Conservation (phyloP, 768 basidiomycete species). For the Neoboletus magnificus region DNA sequence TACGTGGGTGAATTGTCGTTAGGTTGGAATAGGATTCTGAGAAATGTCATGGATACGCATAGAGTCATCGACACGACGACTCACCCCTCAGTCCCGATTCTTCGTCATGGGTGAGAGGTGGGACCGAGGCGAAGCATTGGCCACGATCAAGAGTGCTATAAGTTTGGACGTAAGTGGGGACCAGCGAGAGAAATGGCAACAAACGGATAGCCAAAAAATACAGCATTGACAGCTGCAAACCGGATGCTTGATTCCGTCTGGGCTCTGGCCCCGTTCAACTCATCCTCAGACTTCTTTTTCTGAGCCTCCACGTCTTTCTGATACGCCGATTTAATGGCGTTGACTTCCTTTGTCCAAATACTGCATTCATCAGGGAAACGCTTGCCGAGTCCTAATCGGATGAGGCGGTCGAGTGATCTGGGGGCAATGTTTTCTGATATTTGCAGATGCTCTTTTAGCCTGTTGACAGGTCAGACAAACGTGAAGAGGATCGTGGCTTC, state of each 20-base stretch:
- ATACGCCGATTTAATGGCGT: background rate
- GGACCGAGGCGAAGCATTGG: conserved; percentile 11
- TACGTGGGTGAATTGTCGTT: conserved; percentile 13
- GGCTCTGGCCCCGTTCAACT: conserved; percentile 5
- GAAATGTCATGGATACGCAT: background rate
- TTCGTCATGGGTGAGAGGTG: conserved; percentile 14
- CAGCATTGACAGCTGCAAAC: conserved; percentile 24
- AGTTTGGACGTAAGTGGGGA: background rate
- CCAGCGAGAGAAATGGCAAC: background rate
- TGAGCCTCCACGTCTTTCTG: conserved; percentile 1
- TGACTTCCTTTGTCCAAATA: conserved; percentile 24
- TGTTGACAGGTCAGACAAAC: conserved; percentile 8
- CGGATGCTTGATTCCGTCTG: conserved; percentile 21
- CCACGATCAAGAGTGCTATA: conserved; percentile 20
- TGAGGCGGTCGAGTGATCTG: conserved; percentile 28
- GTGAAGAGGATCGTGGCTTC: background rate
- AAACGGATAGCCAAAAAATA: conserved; percentile 26
- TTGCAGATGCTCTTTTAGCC: conserved; percentile 25
- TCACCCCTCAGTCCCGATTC: conserved; percentile 13
- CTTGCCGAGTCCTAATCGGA: conserved; percentile 29
- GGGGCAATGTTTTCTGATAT: conserved; percentile 22
- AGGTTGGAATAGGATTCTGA: conserved; percentile 19
- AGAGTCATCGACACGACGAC: background rate
- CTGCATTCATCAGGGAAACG: conserved; percentile 26
- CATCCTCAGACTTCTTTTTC: conserved; percentile 13